Conservation (phyloP, 2,329 filamentous ascomycete species). For the Clarireedia monteithiana region DNA sequence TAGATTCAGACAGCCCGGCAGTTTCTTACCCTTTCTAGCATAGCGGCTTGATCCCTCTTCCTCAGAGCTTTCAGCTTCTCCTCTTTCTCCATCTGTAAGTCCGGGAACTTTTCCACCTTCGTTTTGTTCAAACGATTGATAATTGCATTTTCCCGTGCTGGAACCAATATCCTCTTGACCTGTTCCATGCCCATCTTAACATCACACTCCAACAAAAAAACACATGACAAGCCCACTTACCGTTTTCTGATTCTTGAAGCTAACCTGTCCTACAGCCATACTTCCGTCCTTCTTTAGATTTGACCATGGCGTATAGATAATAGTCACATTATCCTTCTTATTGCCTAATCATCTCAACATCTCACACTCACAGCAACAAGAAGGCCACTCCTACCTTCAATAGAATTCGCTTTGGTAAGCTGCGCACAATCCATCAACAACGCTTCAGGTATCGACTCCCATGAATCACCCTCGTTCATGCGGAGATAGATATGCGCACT, state of each 20-base stretch:
- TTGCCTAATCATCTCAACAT: constrained; percentile 54
- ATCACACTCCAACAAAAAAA: background rate
- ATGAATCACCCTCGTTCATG: constrained; percentile 67
- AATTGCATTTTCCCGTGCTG: constrained; percentile 76
- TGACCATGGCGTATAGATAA: constrained; percentile 97
- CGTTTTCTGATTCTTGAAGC: constrained; percentile 82
- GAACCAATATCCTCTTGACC: constrained; percentile 76
- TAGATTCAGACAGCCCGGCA: background rate
- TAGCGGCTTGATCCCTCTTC: constrained; percentile 58
- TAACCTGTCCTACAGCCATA: constrained; percentile 93
- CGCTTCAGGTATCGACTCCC: constrained; percentile 71
- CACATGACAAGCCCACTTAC: constrained; percentile 25
- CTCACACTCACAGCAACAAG: background rate
- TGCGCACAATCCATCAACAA: constrained; percentile 88
- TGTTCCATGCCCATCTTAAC: constrained; percentile 24
- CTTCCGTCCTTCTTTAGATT: constrained; percentile 92
- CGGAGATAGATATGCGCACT: constrained; percentile 95
- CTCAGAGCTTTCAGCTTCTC: constrained; percentile 64
- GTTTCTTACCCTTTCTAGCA: constrained; percentile 51
- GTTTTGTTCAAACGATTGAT: constrained; percentile 99
- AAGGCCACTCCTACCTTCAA: constrained; percentile 51
- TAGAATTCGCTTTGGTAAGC: constrained; percentile 96
- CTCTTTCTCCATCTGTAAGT: constrained; percentile 75
- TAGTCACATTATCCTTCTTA: constrained; percentile 94
- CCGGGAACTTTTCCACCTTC: constrained; percentile 77